Evolutionary conservation across 352 stramenopile genomes (phyloP), one percentile per base, ranked within the genome.

Genomic region (Pythium monospermum): DNA sequence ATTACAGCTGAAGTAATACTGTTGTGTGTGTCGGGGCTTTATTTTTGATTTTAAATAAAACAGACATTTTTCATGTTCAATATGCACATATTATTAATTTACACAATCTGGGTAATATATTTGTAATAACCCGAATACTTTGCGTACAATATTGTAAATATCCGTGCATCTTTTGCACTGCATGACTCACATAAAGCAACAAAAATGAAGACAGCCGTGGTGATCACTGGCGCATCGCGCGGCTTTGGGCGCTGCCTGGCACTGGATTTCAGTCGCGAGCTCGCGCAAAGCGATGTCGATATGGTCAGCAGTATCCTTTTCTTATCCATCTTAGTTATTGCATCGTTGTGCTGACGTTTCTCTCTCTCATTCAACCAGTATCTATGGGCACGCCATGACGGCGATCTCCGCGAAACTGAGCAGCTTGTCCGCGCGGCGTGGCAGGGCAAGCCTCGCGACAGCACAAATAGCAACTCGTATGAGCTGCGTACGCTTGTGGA

Each of bases 171-270:
- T n/a, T n/a, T n/a, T n/a, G n/a, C n/a, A n/a, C n/a, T n/a, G n/a
- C n/a, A n/a, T n/a, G n/a, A n/a, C n/a, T n/a, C n/a, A n/a, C n/a
- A n/a, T n/a, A n/a, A n/a, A n/a, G n/a, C 35, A 22, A 11, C n/a
- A 10, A 52, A 22, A 22, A 79, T 73, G 60, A 56, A 53, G 31
- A 56, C 53, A 38, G 68, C 65, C 5, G 71, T 94, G 18, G 46
- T 96, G 33, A 57, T 96, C 21, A 95, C 86, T 0, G 86, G 86
- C 22, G 84, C 84, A n/a, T 92, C 77, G 49, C 68, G 80, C n/a
- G 77, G 84, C 64, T 94, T 92, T 58, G 86, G 86, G 3, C 72
- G 76, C 16, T 79, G 65, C 54, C 64, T 96, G 19, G 69, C 80
- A 16, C 55, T 91, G 15, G 76, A 87, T 50, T 91, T 91, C 51